phyloP scores from a whole-genome alignment of 495 filamentous ascomycete genomes.

The Astrothelium macrocarpum region DNA sequence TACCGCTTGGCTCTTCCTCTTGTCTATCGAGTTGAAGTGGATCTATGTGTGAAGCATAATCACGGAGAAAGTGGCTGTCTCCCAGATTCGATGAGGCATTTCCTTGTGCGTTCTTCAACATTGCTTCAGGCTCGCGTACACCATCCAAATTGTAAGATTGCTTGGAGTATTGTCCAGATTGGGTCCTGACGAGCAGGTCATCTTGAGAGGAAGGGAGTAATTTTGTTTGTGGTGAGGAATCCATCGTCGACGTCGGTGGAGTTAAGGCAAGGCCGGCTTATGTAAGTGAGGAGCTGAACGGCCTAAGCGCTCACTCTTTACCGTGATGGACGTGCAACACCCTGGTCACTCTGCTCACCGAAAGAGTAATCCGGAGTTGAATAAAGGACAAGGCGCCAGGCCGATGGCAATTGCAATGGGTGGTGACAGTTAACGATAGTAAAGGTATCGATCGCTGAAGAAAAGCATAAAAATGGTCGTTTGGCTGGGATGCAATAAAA shows the following conservation, averaged over 20 bases:
- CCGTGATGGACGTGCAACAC: background rate
- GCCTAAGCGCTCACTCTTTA: background rate
- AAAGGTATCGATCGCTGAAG: background rate
- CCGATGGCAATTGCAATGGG: background rate
- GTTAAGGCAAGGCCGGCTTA: constrained; percentile 1
- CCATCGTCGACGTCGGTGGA: constrained; percentile 5
- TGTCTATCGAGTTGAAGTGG: background rate
- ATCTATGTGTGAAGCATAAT: constrained; percentile 8
- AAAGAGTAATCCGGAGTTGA: background rate
- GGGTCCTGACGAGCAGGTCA: background rate
- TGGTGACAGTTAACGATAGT: background rate
- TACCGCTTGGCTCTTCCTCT: background rate
- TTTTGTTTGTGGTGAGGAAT: background rate
- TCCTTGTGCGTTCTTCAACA: background rate
- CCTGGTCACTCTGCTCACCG: no score
- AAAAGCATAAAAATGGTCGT: background rate
- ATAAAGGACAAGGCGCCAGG: background rate
- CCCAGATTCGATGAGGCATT: background rate
- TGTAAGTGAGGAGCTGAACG: background rate
- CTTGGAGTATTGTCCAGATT: background rate
- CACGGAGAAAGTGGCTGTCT: constrained; percentile 5
- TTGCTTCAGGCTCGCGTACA: background rate
- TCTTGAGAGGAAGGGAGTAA: background rate
- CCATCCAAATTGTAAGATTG: background rate
- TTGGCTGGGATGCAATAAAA: background rate